Conservation (phyloP, 1,139 yeast genomes). For the Taphrina flavorubra region DNA sequence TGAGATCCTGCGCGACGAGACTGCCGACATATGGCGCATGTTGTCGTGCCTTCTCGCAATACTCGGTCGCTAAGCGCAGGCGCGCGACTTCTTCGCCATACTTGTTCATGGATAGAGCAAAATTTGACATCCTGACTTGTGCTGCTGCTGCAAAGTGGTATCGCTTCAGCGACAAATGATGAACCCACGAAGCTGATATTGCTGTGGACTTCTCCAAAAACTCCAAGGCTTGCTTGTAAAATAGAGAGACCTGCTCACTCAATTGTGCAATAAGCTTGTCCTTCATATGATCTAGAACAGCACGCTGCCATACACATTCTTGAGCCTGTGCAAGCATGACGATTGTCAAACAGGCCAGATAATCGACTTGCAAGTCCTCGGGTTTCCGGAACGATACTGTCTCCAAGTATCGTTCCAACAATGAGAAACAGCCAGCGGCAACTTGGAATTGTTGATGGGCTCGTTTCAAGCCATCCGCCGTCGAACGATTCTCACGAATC, state of each 20-base stretch:
- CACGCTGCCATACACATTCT: conserved; percentile 82
- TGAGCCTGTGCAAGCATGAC: conserved; percentile 84
- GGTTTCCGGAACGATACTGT: conserved; percentile 50
- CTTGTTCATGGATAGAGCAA: conserved; percentile 58
- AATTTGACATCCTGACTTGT: conserved; percentile 64
- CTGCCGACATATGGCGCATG: conserved; percentile 55
- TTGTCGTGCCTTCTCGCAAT: conserved; percentile 53
- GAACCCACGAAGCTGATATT: conserved; percentile 61
- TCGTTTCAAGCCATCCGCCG: conserved; percentile 64
- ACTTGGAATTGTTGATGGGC: conserved; percentile 67
- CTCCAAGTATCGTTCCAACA: conserved; percentile 48
- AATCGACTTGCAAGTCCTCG: conserved; percentile 56
- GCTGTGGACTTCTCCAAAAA: conserved; percentile 17
- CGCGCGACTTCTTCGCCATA: conserved; percentile 76
- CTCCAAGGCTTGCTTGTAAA: conserved; percentile 59
- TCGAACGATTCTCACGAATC: conserved; percentile 54
- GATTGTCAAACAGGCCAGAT: conserved; percentile 55
- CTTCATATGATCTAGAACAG: conserved; percentile 62
- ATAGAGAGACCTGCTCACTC: conserved; percentile 66
- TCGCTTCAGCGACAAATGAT: conserved; percentile 64
- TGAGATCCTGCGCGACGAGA: conserved; percentile 57
- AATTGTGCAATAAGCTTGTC: conserved; percentile 68
- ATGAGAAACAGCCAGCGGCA: conserved; percentile 70
- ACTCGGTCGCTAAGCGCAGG: conserved; percentile 57
- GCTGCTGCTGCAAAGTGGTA: conserved; percentile 75